These are phyloP conservation scores for Populus nigra DNA, from an alignment of 345 rosid species.

Conservation along the genomic window DNA sequence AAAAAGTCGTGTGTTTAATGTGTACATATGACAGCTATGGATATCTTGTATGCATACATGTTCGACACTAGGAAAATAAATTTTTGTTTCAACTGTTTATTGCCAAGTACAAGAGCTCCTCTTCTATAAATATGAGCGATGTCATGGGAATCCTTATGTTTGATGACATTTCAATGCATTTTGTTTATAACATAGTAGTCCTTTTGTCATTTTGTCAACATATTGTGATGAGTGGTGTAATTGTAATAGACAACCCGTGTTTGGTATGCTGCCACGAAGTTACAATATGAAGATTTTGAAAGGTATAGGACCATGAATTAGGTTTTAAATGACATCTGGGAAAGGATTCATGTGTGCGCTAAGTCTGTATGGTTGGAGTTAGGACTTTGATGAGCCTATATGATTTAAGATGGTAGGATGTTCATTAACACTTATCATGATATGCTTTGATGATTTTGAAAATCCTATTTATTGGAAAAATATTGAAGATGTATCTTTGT, in stretches of 20 bases:
- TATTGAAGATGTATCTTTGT: background rate
- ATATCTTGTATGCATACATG: background rate
- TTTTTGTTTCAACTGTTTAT: no score
- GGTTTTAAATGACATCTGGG: background rate
- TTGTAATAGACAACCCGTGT: background rate
- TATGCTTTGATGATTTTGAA: background rate
- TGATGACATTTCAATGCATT: no score
- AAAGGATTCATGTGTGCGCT: background rate
- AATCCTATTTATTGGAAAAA: no score
- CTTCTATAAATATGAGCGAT: background rate
- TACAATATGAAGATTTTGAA: background rate
- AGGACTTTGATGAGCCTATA: background rate
- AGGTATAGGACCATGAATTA: background rate
- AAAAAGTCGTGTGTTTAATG: background rate
- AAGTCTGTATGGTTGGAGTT: background rate
- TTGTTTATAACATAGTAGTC: no score
- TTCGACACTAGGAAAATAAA: background rate
- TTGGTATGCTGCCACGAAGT: background rate
- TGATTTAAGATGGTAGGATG: background rate
- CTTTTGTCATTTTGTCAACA: background rate
- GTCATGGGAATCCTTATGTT: background rate
- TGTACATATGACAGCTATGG: no score
- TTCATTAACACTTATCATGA: background rate
- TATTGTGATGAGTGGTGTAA: background rate
- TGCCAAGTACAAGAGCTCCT: background rate